phyloP scores from a whole-genome alignment of 306 rosid species.

The Mucuna pruriens region DNA sequence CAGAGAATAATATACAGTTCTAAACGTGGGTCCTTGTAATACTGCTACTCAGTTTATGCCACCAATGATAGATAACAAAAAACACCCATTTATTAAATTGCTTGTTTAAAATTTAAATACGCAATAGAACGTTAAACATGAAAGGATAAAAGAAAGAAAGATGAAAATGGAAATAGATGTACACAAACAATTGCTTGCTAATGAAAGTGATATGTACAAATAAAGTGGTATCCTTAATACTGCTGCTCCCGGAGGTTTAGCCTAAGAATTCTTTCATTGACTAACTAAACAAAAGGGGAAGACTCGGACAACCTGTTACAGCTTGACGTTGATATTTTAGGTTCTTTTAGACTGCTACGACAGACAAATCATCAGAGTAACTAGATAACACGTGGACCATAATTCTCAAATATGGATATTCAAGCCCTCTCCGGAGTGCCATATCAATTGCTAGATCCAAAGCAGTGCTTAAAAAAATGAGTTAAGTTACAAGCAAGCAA shows the following conservation, averaged over 20 bases:
- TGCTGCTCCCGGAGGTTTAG: slow-evolving; percentile 19
- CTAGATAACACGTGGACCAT: slow-evolving; percentile 17
- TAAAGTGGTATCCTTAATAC: slow-evolving; percentile 9
- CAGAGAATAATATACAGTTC: background rate
- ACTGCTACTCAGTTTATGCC: background rate
- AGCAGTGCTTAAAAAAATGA: slow-evolving; percentile 28
- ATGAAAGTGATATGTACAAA: slow-evolving; percentile 46
- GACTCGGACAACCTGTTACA: slow-evolving; percentile 20
- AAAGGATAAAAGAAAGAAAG: background rate
- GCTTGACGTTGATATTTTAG: slow-evolving; percentile 11
- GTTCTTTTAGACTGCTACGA: background rate
- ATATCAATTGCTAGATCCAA: slow-evolving; percentile 32
- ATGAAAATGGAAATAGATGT: background rate
- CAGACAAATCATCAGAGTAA: slow-evolving; percentile 12
- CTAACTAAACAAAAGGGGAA: background rate
- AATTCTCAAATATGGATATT: slow-evolving; percentile 35
- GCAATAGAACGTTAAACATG: background rate
- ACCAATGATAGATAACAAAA: background rate
- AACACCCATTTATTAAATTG: background rate
- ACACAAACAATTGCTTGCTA: slow-evolving; percentile 20
- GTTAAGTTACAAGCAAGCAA: slow-evolving; percentile 1
- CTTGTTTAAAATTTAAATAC: background rate
- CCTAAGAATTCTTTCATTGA: slow-evolving; percentile 11
- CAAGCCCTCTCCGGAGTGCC: slow-evolving; percentile 22
- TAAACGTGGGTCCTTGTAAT: background rate